These are phyloP conservation scores for Termitomyces sp. DNA, from an alignment of 768 basidiomycete species.

Conservation along the genomic window DNA sequence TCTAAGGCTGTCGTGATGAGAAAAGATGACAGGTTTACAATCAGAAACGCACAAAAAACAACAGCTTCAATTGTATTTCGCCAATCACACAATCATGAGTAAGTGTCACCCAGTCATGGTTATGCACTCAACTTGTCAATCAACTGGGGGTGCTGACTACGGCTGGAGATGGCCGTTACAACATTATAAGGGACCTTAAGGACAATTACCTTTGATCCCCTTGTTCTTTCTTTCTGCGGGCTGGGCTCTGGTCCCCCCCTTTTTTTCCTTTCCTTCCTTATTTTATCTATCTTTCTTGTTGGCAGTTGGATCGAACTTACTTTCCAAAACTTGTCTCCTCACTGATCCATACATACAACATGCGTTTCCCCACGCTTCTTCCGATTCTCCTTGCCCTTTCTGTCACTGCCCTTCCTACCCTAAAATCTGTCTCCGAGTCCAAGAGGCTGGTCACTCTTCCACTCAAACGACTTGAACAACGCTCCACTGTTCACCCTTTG, in stretches of 20 bases:
- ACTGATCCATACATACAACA: slow-evolving; percentile 22
- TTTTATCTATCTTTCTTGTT: slow-evolving; percentile 12
- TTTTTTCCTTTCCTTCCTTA: slow-evolving; percentile 21
- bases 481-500: slow-evolving; percentile 25
- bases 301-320: slow-evolving; percentile 13
- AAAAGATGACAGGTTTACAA: not conserved
- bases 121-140: not conserved
- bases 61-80: not conserved
- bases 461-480: slow-evolving; percentile 31
- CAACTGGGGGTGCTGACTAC: not conserved
- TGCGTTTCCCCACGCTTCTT: slow-evolving; percentile 55
- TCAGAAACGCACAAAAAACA: not conserved
- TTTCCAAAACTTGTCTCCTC: slow-evolving; percentile 17
- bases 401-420: slow-evolving; percentile 34
- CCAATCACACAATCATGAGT: not conserved
- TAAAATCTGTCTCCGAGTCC: slow-evolving; percentile 14
- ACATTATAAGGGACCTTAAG: slow-evolving; percentile 9
- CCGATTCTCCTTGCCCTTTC: slow-evolving; percentile 41
- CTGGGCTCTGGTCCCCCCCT: slow-evolving; percentile 19
- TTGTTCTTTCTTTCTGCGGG: slow-evolving; percentile 20
- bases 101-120: not conserved
- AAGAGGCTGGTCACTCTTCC: slow-evolving; percentile 35
- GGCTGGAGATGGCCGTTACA: slow-evolving; percentile 7
- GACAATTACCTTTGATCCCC: slow-evolving; percentile 3
- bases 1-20: not conserved